Base-by-base conservation (phyloP, 345 rosid species). In the Anastatica hierochuntica region DNA sequence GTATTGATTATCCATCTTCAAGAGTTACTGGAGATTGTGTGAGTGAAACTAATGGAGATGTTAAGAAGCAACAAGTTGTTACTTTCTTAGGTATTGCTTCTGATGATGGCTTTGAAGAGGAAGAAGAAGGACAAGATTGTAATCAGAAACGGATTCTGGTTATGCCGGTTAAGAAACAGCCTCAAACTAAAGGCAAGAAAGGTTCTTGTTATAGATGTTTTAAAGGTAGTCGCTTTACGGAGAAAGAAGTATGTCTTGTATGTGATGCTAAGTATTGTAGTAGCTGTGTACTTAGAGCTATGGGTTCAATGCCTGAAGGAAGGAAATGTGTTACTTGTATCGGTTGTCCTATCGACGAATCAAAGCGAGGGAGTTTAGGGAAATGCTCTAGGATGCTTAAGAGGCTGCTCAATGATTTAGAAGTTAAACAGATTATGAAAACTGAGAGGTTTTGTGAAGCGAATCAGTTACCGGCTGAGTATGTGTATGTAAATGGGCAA, bases 281-380 rank as follows among this genome's bases (percentile, higher is more conserved):
- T 43, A 85, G 63, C 58, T 94, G 97, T 31, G 95, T 94, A 26
- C 99, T 94, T 69, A 72, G 97, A 57, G 95, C 99, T n/a, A 88
- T 94, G 99, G 99, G 98, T 12, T 94, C 99, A 3, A 94, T 94
- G 99, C 99, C 99, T 1, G 97, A 94, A 80, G 99, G 99, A 53
- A 81, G 99, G 78, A 94, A 94, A 60, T 94, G 99, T 31, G 95
- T 94, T 49, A 70, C 83, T 43, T 94, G 99, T 60, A 94, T 94
- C 8, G 88, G 95, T 7, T 80, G 51, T 63, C 81, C 97, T 0
- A 84, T 94, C 34, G 90, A 84, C 17, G 99, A 94, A 66, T 72
- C 80, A 0, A 83, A 82, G 65, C 63, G 97, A 11, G 76, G 73
- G 50, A 77, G 50, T 46, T 75, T 94, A 63, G 99, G 99, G 21